Conservation (phyloP, 2,329 filamentous ascomycete genomes). For the Fusarium illudens region DNA sequence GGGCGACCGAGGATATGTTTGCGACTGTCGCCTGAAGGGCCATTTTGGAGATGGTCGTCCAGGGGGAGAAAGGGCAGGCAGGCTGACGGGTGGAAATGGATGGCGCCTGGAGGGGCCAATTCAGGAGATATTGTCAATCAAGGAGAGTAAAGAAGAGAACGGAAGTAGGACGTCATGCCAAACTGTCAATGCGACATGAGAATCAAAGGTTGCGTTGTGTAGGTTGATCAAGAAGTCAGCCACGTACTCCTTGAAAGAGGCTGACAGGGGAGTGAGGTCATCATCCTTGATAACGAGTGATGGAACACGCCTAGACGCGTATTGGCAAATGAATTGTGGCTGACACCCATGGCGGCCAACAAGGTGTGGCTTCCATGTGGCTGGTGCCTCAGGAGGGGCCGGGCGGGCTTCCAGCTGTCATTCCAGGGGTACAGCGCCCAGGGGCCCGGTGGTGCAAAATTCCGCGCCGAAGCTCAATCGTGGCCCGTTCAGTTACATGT, state of each 20-base stretch:
- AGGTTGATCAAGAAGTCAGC: constrained; percentile 6
- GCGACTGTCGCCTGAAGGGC: constrained; percentile 45
- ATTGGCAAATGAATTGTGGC: constrained; percentile 29
- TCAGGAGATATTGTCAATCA: constrained; percentile 11
- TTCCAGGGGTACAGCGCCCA: constrained; percentile 11
- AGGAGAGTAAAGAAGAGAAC: constrained; percentile 36
- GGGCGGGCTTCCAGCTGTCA: background rate
- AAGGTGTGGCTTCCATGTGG: constrained; percentile 30
- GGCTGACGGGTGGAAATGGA: constrained; percentile 15
- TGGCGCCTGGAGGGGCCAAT: background rate
- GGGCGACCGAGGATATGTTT: constrained; percentile 48
- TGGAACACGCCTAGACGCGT: constrained; percentile 23
- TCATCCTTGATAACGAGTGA: constrained; percentile 20
- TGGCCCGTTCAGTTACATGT: constrained; percentile 41
- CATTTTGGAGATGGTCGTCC: constrained; percentile 37
- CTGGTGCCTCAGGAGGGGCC: constrained; percentile 22
- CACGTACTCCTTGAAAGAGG: constrained; percentile 22
- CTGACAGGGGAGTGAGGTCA: constrained; percentile 36
- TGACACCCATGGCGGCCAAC: background rate
- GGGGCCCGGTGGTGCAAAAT: constrained; percentile 38
- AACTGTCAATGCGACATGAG: constrained; percentile 18
- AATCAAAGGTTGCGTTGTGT: constrained; percentile 8
- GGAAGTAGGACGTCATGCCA: constrained; percentile 16
- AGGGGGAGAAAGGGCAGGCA: constrained; percentile 16
- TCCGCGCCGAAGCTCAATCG: constrained; percentile 43